A percentile compares a stretch with the other conserved stretches of the same genome.
These are phyloP conservation scores for Pythium volutum DNA, from an alignment of 352 stramenopile genomes.

Conservation along the genomic window DNA sequence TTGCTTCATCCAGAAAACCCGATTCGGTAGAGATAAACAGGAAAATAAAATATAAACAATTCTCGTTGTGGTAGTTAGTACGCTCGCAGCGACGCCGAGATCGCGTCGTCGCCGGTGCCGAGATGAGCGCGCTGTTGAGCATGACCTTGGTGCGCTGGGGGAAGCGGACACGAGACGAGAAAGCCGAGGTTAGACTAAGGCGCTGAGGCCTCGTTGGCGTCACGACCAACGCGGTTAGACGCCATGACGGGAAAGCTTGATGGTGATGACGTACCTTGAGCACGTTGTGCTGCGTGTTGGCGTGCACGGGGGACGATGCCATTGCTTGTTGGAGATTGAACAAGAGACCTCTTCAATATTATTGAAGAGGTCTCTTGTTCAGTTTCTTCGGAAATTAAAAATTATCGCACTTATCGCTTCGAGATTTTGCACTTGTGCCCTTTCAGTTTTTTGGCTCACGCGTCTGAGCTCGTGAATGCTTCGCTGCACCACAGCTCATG, in stretches of 20 bases:
- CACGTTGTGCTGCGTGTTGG: conserved; percentile 19
- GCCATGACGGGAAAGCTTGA: not conserved
- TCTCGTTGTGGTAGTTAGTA: conserved; percentile 46
- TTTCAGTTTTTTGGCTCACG: not conserved
- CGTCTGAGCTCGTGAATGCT: not conserved
- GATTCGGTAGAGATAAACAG: conserved; percentile 34
- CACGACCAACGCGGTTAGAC: not conserved
- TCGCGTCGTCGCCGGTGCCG: conserved; percentile 44
- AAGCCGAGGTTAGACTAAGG: not conserved
- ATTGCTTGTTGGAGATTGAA: not conserved
- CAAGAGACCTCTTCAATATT: not conserved
- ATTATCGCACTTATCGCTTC: not conserved
- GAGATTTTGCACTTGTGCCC: no score
- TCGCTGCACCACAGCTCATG: conserved; percentile 17
- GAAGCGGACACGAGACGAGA: not conserved
- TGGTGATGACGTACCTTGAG: conserved; percentile 18
- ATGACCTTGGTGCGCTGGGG: conserved; percentile 47
- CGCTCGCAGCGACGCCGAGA: conserved; percentile 59
- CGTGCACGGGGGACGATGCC: conserved; percentile 21
- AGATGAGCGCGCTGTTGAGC: conserved; percentile 53
- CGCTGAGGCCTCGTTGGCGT: not conserved
- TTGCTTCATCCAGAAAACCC: conserved; percentile 54
- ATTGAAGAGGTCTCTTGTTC: not conserved
- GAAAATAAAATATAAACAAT: not conserved
- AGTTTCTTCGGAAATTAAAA: not conserved